Base-by-base conservation (phyloP, 805 yeast genomes). In the Lipomyces chichibuensis region DNA sequence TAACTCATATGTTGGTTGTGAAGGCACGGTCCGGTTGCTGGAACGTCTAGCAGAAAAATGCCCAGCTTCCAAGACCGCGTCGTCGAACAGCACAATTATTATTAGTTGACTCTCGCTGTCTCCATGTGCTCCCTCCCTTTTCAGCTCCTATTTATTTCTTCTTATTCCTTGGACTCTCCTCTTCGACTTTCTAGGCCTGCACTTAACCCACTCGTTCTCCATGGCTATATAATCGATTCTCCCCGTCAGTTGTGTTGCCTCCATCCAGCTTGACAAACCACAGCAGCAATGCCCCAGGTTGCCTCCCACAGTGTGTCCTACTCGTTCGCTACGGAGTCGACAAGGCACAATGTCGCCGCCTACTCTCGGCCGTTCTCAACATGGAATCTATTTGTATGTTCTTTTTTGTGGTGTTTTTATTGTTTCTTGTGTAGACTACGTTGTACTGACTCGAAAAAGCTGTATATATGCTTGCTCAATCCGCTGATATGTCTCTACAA, bases 391-490 rank as follows among this genome's bases (percentile, higher is more conserved):
- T 56, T 65, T 9, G 57, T 54, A 29, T 27, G 33, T 54, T 4
- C 11, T 2, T n/a, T 25, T 25, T 1, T 9, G 20, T 27, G 17
- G 9, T 23, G 9, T 4, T 54, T 8, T 0, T 20, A 2, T 27
- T 17, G 33, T 9, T 54, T 13, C 17, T 3, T 25, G 17, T 54
- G 33, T 54, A 54, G n/a, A 54, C 29, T 2, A 3, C 29, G 2
- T 27, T 27, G 14, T 54, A 1, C 35, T 27, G 20, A 54, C 35
- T 17, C 32, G 17, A 25, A 20, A 54, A 20, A 54, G 51, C 60
- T 65, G 43, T 59, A 59, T 51, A 59, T 54, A 17, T 65, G 68
- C 51, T 27, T 65, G 35, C 33, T 65, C 52, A 65, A 60, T 49
- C 68, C 65, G 39, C 59, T 65, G 32, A 33, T 27, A 13, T 57